Evolutionary conservation across 73 alveolate genomes (phyloP).

Genomic region (Tetrahymena borealis): DNA sequence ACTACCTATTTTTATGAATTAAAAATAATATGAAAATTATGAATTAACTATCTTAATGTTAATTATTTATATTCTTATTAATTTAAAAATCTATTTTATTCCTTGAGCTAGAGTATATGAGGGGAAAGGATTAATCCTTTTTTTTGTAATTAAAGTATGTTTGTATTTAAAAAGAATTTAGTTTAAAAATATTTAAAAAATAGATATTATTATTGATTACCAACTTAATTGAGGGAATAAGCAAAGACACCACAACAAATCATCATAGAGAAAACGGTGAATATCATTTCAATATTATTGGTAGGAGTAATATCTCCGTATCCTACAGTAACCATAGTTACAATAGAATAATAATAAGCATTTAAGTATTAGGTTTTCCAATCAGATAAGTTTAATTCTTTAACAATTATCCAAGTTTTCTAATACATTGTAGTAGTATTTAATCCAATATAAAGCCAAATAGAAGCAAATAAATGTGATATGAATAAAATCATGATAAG

Average conservation of each 20-base stretch:
- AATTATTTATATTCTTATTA: too few relatives aligned
- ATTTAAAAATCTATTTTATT: too few relatives aligned
- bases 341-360: conserved; percentile 49
- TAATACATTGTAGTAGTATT: neutral
- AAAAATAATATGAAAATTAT: neutral
- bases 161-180: neutral
- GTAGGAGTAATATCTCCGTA: conserved; percentile 73
- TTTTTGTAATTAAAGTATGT: too few relatives aligned
- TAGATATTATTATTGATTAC: too few relatives aligned
- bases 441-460: conserved; percentile 1
- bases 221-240: neutral
- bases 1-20: neutral
- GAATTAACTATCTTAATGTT: neutral
- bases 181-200: neutral
- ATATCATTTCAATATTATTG: conserved; percentile 42
- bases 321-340: conserved; percentile 70
- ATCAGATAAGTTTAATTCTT: neutral
- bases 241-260: conserved; percentile 60
- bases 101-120: neutral
- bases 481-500: neutral
- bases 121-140: too few relatives aligned
- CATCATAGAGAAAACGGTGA: conserved; percentile 46
- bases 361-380: conserved; percentile 20
- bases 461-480: conserved; percentile 42
- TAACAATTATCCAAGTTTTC: conserved; percentile 1